phyloP scores from a whole-genome alignment of 2,329 filamentous ascomycete genomes.

The Verticillium longisporum region DNA sequence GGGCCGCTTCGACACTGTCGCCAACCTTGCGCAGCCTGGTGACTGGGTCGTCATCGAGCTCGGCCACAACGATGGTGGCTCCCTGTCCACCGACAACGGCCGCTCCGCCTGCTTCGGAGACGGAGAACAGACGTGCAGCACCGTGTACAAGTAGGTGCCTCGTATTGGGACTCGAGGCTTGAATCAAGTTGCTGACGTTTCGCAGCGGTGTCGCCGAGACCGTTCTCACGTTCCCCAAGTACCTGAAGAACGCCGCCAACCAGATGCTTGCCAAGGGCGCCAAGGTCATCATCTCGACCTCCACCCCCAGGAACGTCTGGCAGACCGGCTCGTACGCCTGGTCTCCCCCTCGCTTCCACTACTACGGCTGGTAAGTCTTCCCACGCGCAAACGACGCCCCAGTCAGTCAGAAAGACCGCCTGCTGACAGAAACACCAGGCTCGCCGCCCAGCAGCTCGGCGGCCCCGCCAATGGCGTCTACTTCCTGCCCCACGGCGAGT shows the following conservation, averaged over 20 bases:
- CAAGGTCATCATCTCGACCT: conserved; percentile 50
- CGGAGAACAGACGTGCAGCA: conserved; percentile 45
- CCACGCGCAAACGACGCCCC: neutral
- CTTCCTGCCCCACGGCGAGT: conserved; percentile 55
- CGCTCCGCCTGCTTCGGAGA: conserved; percentile 52
- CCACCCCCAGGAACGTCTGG: conserved; percentile 54
- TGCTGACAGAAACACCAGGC: conserved; percentile 2
- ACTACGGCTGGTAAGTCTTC: conserved; percentile 25
- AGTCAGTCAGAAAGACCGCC: neutral
- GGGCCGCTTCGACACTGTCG: conserved; percentile 54
- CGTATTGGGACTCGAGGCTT: neutral
- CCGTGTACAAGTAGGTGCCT: conserved; percentile 27
- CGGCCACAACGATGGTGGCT: conserved; percentile 65
- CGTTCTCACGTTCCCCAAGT: conserved; percentile 54
- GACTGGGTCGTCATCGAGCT: conserved; percentile 68
- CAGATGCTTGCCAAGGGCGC: conserved; percentile 50
- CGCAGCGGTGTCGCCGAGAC: conserved; percentile 29
- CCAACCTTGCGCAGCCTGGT: conserved; percentile 41
- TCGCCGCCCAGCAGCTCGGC: conserved; percentile 20
- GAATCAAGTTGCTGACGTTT: neutral
- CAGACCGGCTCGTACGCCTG: conserved; percentile 46
- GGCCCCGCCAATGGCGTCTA: conserved; percentile 32
- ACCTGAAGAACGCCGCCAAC: conserved; percentile 50
- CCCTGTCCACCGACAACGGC: conserved; percentile 51
- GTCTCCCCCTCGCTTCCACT: conserved; percentile 45